phyloP scores from a whole-genome alignment of 1,139 yeast species.

The Kodamaea suecica region DNA sequence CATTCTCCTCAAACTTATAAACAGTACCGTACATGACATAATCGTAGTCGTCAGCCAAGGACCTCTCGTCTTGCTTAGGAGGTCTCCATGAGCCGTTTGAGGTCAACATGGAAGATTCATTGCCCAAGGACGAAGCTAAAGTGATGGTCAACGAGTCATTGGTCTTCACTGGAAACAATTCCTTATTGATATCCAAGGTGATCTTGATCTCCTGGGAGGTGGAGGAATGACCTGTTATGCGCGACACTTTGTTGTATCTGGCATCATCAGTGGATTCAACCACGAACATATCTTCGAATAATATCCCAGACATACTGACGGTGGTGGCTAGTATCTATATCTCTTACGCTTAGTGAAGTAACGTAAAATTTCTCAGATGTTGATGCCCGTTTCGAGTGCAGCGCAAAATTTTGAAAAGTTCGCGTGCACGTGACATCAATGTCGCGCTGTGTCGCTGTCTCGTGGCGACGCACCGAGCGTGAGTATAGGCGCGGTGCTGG shows the following conservation, averaged over 20 bases:
- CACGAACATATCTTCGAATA: constrained; percentile 91
- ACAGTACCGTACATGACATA: constrained; percentile 99
- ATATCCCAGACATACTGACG: constrained; percentile 64
- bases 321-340: constrained; percentile 1
- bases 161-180: constrained; percentile 79
- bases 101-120: constrained; percentile 51
- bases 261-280: constrained; percentile 84
- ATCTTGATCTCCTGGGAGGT: constrained; percentile 80
- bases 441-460: too few relatives aligned
- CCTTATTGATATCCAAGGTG: constrained; percentile 89
- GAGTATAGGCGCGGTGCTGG: too few relatives aligned
- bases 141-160: constrained; percentile 87
- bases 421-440: too few relatives aligned
- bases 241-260: constrained; percentile 87
- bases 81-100: constrained; percentile 88
- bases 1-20: constrained; percentile 90
- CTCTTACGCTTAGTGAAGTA: not conserved
- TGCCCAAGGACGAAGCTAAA: constrained; percentile 74
- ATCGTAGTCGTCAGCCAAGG: constrained; percentile 94
- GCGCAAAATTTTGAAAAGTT: too few relatives aligned
- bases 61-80: constrained; percentile 76
- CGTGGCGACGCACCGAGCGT: too few relatives aligned
- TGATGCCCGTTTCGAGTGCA: too few relatives aligned
- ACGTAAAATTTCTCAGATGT: not conserved
- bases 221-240: constrained; percentile 86